phyloP scores from a whole-genome alignment of 331 rosid genomes.

The Malus hybrid region DNA sequence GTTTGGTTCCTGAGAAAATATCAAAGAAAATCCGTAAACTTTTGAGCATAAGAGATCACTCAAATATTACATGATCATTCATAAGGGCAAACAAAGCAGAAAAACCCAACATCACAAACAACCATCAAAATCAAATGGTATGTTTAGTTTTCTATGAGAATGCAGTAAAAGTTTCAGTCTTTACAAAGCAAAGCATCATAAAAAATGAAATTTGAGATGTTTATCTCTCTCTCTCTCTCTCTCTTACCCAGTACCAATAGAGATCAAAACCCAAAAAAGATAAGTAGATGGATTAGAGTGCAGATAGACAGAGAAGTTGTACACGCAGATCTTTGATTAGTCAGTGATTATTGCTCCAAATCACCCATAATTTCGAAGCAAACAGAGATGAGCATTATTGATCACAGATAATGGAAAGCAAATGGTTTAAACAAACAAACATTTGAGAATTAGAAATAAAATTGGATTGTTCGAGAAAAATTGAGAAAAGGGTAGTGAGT shows the following conservation, averaged over 20 bases:
- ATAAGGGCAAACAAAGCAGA: not conserved
- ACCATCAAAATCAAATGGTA: not conserved
- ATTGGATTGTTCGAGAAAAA: not conserved
- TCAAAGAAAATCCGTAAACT: slow-evolving; percentile 7
- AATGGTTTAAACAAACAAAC: not conserved
- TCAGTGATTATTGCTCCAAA: not conserved
- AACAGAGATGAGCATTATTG: not conserved
- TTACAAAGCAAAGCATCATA: not conserved
- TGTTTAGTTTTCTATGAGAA: not conserved
- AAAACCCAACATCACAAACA: not conserved
- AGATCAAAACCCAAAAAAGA: slow-evolving; percentile 3
- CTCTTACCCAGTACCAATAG: not conserved
- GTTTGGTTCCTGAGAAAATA: slow-evolving; percentile 14
- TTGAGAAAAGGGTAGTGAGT: not conserved
- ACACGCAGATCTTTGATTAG: not conserved
- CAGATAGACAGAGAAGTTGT: not conserved
- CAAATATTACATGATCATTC: not conserved
- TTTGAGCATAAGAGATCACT: not conserved
- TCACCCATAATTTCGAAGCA: not conserved
- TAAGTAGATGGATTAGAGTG: not conserved
- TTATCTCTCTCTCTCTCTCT: not conserved
- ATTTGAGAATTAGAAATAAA: not conserved
- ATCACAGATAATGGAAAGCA: not conserved
- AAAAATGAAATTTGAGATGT: not conserved
- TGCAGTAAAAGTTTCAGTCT: not conserved